These are phyloP conservation scores for Saccharomycopsis malanga DNA, from an alignment of 805 yeast species.

Conservation along the genomic window DNA sequence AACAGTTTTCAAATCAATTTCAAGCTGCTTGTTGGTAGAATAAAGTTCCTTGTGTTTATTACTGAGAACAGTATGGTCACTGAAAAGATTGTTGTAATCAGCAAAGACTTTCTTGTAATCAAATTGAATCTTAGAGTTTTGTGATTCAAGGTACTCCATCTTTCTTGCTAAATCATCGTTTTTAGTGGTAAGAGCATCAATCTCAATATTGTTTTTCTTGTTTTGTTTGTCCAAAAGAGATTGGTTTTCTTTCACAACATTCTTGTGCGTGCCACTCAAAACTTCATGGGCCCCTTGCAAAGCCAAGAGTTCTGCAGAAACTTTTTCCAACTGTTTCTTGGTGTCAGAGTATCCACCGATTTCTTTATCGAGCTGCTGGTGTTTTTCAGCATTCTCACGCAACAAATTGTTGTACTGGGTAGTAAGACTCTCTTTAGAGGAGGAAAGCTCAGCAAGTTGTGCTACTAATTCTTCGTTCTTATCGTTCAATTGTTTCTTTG, in stretches of 20 bases:
- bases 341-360: no score
- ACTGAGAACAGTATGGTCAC: slow-evolving; percentile 8
- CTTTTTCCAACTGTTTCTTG: no score
- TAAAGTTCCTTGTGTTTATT: slow-evolving; percentile 2
- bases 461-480: neutral
- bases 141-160: neutral
- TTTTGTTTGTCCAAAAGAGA: neutral
- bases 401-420: no score
- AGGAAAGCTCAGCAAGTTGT: no score
- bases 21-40: no score
- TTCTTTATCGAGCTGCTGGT: no score
- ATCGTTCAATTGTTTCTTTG: no score
- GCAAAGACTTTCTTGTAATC: slow-evolving; percentile 16
- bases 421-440: no score
- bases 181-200: neutral
- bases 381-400: no score
- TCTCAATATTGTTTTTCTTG: neutral
- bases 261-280: no score
- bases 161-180: slow-evolving; percentile 3
- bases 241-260: neutral
- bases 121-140: slow-evolving; percentile 7
- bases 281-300: slow-evolving; percentile 23
- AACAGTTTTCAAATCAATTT: neutral
- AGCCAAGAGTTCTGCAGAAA: slow-evolving; percentile 16
- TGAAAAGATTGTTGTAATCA: slow-evolving; percentile 17